Evolutionary conservation across 2,329 filamentous ascomycete species (phyloP), one percentile per base, ranked within the genome.

Genomic region (Nemania sp.): DNA sequence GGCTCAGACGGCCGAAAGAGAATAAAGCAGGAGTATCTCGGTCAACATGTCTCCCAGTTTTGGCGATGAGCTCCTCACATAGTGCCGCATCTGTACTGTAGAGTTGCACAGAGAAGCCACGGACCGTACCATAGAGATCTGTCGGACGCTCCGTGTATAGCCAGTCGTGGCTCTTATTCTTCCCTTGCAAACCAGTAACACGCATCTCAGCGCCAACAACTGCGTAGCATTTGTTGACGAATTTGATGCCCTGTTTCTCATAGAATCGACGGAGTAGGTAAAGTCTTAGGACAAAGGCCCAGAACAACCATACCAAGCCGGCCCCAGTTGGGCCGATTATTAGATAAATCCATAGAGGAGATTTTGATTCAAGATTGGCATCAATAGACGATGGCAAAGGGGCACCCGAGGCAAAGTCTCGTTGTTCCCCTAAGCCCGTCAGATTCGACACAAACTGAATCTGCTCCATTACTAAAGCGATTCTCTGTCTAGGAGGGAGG

Each of bases 161-260:
- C 55, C 55, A 58, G 26, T 58, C 55, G 29, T 58, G 55, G 18
- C 55, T 58, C 55, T 47, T 58, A 15, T 58, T 58, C 41, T 49
- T 47, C 15, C 24, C 55, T n/a, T 58, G 55, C 7, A 58, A 24
- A 10, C 41, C 55, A 27, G 55, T 29, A 2, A 58, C 55, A n/a
- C 55, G 38, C 55, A 58, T 58, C 26, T 58, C 55, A n/a, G 55
- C 55, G 7, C 55, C 55, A 5, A 58, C 11, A 24, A 58, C 38
- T 2, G 55, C 55, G 18, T 58, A 58, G 13, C 55, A 58, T 32
- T 58, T 45, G 1, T 58, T 49, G 24, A 58, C 55, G 11, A 58
- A 58, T 15, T 41, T 38, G 41, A 58, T 58, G 15, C 55, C 55
- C 20, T 58, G 55, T 32, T 58, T 58, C 41, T 58, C 55, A 32